phyloP scores from a whole-genome alignment of 2,329 filamentous ascomycete species.

The Didymella segeticola region DNA sequence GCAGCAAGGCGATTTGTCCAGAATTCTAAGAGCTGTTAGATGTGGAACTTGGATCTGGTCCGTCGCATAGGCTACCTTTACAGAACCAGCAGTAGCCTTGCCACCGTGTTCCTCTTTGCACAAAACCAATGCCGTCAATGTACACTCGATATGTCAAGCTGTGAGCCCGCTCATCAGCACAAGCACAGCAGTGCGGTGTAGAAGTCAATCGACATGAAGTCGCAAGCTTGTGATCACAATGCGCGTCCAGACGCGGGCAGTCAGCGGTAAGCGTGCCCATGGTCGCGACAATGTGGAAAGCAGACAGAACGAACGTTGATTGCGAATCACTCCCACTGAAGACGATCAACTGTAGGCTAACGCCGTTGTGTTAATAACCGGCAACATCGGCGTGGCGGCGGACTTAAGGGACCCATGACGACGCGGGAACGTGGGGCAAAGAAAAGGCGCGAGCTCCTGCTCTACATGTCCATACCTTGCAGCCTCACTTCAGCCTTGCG shows the following conservation, averaged over 20 bases:
- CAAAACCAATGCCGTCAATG: constrained; percentile 59
- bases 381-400: constrained; percentile 7
- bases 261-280: constrained; percentile 52
- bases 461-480: background rate
- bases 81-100: constrained; percentile 61
- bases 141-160: constrained; percentile 55
- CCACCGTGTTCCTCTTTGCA: constrained; percentile 56
- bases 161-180: constrained; percentile 51
- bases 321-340: background rate
- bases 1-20: constrained; percentile 56
- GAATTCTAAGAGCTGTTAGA: constrained; percentile 48
- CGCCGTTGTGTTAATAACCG: background rate
- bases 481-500: background rate
- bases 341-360: background rate
- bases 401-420: constrained; percentile 3
- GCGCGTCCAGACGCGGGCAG: constrained; percentile 43
- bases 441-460: constrained; percentile 1
- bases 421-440: constrained; percentile 12
- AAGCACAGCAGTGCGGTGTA: constrained; percentile 50
- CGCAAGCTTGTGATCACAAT: constrained; percentile 52
- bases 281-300: background rate
- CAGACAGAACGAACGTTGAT: background rate
- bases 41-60: background rate
- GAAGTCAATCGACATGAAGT: constrained; percentile 52
- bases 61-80: constrained; percentile 42